Evolutionary conservation across 1,139 yeast genomes (phyloP).

Genomic region (Keqinozyma sinolaborantium): DNA sequence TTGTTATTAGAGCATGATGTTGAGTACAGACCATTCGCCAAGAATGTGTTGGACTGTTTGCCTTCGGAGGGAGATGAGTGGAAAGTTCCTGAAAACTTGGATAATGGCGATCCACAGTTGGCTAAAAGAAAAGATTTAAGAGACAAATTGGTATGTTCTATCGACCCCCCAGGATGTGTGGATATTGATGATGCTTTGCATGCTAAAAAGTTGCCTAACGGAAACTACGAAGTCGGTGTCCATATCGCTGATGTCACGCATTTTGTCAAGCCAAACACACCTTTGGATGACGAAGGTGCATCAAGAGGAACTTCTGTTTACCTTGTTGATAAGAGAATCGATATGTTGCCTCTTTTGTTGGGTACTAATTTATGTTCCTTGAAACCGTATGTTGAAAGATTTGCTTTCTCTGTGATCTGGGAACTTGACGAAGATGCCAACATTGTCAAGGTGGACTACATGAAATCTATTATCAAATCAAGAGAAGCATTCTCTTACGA

Average conservation of each 20-base stretch:
- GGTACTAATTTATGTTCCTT: conserved; percentile 97
- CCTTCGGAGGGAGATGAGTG: conserved; percentile 93
- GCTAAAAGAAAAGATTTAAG: conserved; percentile 77
- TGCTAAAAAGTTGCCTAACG: conserved; percentile 80
- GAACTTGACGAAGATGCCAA: conserved; percentile 85
- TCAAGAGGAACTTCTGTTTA: conserved; percentile 96
- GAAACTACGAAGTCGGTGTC: conserved; percentile 95
- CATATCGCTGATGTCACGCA: conserved; percentile 99
- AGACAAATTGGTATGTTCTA: conserved; percentile 86
- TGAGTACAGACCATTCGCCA: conserved; percentile 93
- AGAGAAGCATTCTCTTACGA: conserved; percentile 95
- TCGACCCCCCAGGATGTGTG: conserved; percentile 97
- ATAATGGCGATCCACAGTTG: conserved; percentile 58
- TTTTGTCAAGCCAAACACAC: conserved; percentile 89
- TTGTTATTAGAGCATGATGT: conserved; percentile 91
- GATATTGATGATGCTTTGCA: conserved; percentile 99
- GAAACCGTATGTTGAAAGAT: conserved; percentile 92
- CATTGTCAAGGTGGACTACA: conserved; percentile 75
- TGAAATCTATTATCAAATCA: conserved; percentile 87
- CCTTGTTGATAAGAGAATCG: conserved; percentile 97
- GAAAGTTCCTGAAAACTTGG: conserved; percentile 71
- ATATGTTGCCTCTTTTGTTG: conserved; percentile 93
- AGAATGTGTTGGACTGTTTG: conserved; percentile 85
- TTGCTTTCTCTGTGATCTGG: conserved; percentile 95
- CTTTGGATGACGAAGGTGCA: conserved; percentile 95